Evolutionary conservation across 225 moss, liverwort and hornwort species (phyloP).

Genomic region (Marchantia polymorpha): DNA sequence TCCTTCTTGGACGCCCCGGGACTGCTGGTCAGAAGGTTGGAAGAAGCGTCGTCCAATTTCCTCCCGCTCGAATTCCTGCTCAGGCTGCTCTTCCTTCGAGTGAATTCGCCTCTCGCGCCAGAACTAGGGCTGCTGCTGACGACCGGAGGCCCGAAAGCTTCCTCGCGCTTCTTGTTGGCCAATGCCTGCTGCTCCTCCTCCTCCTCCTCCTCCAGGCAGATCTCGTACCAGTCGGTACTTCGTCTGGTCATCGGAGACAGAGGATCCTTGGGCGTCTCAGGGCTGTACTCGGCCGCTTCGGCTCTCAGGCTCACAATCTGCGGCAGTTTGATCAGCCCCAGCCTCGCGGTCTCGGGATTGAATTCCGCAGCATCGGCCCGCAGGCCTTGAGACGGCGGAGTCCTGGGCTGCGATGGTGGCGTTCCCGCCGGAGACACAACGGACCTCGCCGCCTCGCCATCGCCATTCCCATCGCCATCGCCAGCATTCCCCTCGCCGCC

Average conservation of each 20-base stretch:
- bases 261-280: conserved; percentile 17
- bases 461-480: not conserved
- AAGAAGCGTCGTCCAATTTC: conserved; percentile 1
- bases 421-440: not conserved
- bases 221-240: conserved; percentile 50
- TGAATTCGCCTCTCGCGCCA: conserved; percentile 6
- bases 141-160: not conserved
- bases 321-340: conserved; percentile 13
- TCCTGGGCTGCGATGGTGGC: not conserved
- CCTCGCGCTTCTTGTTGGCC: conserved; percentile 16
- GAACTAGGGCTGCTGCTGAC: not conserved
- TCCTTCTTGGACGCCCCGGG: conserved; percentile 6
- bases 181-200: conserved; percentile 37
- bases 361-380: conserved; percentile 21
- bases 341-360: conserved; percentile 13
- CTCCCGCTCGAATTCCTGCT: conserved; percentile 25
- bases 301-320: conserved; percentile 15
- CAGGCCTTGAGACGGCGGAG: conserved; percentile 10
- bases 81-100: conserved; percentile 17
- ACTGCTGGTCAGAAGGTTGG: not conserved
- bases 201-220: conserved; percentile 45
- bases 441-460: not conserved
- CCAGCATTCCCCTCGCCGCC: not conserved
- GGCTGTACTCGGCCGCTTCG: conserved; percentile 22
- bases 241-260: conserved; percentile 25